Base-by-base conservation (phyloP, 176 grass and related monocot genomes). In the Puccinellia tenuiflora region DNA sequence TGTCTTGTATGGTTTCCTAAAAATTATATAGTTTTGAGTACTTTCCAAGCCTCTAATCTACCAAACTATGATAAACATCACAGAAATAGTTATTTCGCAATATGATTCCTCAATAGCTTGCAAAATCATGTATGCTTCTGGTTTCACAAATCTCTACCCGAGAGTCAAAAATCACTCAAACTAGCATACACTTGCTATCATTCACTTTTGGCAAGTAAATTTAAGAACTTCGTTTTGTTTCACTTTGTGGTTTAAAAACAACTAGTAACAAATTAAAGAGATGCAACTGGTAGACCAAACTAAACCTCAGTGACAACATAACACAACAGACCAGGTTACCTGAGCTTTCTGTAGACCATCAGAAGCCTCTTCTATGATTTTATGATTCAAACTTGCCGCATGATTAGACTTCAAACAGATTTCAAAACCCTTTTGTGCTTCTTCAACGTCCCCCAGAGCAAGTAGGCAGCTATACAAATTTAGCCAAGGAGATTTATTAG, bases 401-500 rank as follows among this genome's bases (percentile, higher is more conserved):
- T 88, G 26, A 85, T 75, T 88, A 33, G 84, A 94, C 65, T 93
- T 83, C 65, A 98, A 91, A 75, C 92, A 98, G 7, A 86, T 85
- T 79, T 91, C 90, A 86, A 91, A 98, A 80, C 79, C 75, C 25
- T 95, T 91, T 15, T 68, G 50, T 84, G 95, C 95, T 81, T 91
- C 90, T 88, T 95, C 82, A 73, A 93, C 45, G 43, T 93, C 82
- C 50, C 95, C 95, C 69, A 98, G 75, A 51, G 85, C 79, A 84
- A 98, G 90, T 73, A 85, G 82, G 83, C 95, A 98, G 73, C 95
- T 98, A 85, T 31, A 92, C 18, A 47, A 74, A 91, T 80, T 71
- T 31, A 88, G 34, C 31, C 55, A 10, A 87, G 62, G 70, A 91
- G 7, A 81, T 53, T 26, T n/a, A 84, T 76, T 68, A 91, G 68